phyloP scores from a whole-genome alignment of 192 early-diverging fungal genomes.

The Podochytrium sp. region DNA sequence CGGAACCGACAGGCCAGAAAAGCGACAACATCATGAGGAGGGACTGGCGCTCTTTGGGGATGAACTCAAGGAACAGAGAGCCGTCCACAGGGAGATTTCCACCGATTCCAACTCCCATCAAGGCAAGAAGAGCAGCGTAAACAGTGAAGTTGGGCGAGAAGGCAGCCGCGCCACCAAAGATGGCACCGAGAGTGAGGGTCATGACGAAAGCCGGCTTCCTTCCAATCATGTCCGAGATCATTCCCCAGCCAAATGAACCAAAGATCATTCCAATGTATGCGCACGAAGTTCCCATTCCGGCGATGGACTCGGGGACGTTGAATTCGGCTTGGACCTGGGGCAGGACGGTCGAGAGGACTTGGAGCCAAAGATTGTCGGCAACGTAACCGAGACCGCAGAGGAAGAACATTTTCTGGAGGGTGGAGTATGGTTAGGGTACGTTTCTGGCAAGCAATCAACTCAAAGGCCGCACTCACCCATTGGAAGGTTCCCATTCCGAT shows the following conservation, averaged over 20 bases:
- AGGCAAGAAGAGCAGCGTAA: not conserved
- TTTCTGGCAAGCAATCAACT: no score
- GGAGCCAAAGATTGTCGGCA: constrained; percentile 22
- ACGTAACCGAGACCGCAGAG: constrained; percentile 16
- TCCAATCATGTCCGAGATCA: constrained; percentile 73
- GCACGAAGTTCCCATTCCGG: constrained; percentile 50
- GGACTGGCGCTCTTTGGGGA: constrained; percentile 77
- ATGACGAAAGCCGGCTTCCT: constrained; percentile 73
- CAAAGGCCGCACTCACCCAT: constrained; percentile 13
- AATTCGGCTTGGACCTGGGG: constrained; percentile 81
- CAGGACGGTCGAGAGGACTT: constrained; percentile 72
- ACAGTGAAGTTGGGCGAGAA: constrained; percentile 64
- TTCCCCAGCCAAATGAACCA: constrained; percentile 82
- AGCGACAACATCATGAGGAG: constrained; percentile 81
- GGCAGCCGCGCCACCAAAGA: constrained; percentile 74
- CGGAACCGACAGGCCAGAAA: constrained; percentile 82
- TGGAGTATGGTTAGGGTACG: not conserved
- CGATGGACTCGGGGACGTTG: constrained; percentile 60
- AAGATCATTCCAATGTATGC: constrained; percentile 75
- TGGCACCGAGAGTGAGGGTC: constrained; percentile 71
- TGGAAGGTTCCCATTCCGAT: constrained; percentile 25
- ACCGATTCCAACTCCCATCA: constrained; percentile 8
- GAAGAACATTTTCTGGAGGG: not conserved
- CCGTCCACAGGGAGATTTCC: constrained; percentile 21
- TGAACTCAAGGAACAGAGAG: constrained; percentile 79